Evolutionary conservation across 208 protist genomes (phyloP).

Genomic region (Histomonas meleagridis): DNA sequence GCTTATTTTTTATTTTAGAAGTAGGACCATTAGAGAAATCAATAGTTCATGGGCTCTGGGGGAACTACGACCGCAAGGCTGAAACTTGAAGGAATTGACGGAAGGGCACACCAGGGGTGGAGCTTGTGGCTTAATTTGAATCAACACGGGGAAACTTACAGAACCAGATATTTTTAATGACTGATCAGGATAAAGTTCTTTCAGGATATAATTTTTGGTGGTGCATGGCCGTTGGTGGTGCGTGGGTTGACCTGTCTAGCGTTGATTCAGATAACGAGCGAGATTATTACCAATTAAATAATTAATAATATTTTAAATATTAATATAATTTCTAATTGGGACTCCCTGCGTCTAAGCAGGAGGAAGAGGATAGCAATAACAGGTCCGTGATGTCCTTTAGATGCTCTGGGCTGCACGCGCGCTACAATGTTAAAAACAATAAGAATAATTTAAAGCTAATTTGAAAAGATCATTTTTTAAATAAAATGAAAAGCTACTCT

Average conservation of each 20-base stretch:
- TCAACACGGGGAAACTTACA: slow-evolving; percentile 66
- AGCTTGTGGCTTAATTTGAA: slow-evolving; percentile 67
- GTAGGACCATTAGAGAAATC: slow-evolving; percentile 56
- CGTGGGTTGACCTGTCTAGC: neutral
- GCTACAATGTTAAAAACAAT: slow-evolving; percentile 62
- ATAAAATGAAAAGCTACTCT: slow-evolving; percentile 55
- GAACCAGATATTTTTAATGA: slow-evolving; percentile 66
- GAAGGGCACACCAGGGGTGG: slow-evolving; percentile 65
- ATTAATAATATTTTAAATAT: no score
- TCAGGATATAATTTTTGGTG: slow-evolving; percentile 9
- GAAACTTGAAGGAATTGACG: slow-evolving; percentile 73
- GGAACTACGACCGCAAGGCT: slow-evolving; percentile 66
- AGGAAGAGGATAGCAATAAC: no score
- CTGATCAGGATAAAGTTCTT: slow-evolving; percentile 53
- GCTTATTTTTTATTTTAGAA: slow-evolving; percentile 48
- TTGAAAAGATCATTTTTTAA: neutral
- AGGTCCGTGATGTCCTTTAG: slow-evolving; percentile 55
- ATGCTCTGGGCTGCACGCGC: slow-evolving; percentile 68
- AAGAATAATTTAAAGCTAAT: slow-evolving; percentile 46
- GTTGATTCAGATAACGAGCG: neutral
- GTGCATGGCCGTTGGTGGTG: neutral
- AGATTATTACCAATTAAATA: no score
- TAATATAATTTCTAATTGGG: no score
- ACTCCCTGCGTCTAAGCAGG: no score
- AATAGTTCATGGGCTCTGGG: slow-evolving; percentile 62